A percentile compares a stretch with the other conserved stretches of the same genome.
Conservation (phyloP, 768 basidiomycete species). For the Kwoniella dejecticola region DNA sequence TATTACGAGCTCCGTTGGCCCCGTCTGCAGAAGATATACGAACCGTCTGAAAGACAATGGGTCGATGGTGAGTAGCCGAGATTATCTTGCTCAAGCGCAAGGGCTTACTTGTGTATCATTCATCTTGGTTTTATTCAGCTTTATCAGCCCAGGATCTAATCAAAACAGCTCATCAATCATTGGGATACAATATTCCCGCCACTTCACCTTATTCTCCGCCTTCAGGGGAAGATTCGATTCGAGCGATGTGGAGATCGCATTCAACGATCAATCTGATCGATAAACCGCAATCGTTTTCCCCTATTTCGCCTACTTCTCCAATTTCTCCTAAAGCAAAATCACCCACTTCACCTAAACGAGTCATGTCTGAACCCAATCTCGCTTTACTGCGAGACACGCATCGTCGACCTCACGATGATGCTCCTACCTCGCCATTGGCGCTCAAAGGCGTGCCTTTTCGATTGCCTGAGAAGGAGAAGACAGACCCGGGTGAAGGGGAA, state of each 20-base stretch:
- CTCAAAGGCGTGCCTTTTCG: too few species aligned
- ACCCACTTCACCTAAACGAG: constrained; percentile 7
- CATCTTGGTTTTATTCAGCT: constrained; percentile 15
- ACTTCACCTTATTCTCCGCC: constrained; percentile 14
- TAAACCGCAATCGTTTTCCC: constrained; percentile 14
- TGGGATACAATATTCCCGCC: constrained; percentile 26
- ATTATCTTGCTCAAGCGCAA: not conserved
- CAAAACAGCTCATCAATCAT: constrained; percentile 29
- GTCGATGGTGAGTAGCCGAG: constrained; percentile 56
- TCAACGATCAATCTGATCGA: constrained; percentile 12
- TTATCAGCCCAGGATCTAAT: constrained; percentile 25
- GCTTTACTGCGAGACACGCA: not conserved
- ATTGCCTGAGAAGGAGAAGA: too few species aligned
- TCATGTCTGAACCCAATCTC: constrained; percentile 9
- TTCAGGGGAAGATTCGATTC: constrained; percentile 33
- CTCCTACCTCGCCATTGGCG: too few species aligned
- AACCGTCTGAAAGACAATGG: constrained; percentile 68
- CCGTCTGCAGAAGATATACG: constrained; percentile 70
- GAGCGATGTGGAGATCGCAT: constrained; percentile 28
- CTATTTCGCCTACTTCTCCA: constrained; percentile 20
- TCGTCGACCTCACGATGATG: not conserved
- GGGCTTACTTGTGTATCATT: not conserved
- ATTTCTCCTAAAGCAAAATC: too few species aligned
- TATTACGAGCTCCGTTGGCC: constrained; percentile 84
- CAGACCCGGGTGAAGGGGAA: too few species aligned